Percentiles rank a stretch among this genome's conserved stretches.
Evolutionary conservation across 2,329 filamentous ascomycete genomes (phyloP).

Genomic region (Alternaria longipes): DNA sequence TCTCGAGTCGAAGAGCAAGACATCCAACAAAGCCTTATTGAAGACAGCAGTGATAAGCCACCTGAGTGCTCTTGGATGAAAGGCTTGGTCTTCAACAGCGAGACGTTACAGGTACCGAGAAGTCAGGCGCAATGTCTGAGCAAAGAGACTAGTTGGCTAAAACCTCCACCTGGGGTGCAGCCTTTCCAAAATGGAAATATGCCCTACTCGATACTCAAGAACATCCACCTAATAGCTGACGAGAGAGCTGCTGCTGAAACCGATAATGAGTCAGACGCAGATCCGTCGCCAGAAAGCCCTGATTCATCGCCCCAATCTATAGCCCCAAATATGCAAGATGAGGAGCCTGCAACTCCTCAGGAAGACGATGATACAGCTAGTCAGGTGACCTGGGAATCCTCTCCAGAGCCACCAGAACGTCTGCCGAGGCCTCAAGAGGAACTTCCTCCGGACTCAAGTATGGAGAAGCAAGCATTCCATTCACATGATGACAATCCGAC

Average conservation of each 20-base stretch:
- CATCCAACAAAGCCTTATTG: not conserved
- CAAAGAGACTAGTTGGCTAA: constrained; percentile 49
- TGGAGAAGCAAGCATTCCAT: constrained; percentile 12
- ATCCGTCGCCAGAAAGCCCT: constrained; percentile 21
- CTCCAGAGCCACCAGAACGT: constrained; percentile 28
- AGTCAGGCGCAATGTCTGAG: constrained; percentile 63
- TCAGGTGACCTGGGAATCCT: constrained; percentile 30
- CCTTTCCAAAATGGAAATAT: constrained; percentile 52
- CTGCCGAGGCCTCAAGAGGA: constrained; percentile 8
- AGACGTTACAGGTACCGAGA: constrained; percentile 47
- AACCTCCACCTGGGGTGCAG: constrained; percentile 43
- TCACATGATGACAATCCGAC: constrained; percentile 16
- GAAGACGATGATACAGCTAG: constrained; percentile 9
- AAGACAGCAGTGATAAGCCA: not conserved
- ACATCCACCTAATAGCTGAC: constrained; percentile 27
- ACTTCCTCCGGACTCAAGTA: constrained; percentile 46
- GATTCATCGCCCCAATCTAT: constrained; percentile 18
- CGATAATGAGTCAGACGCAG: constrained; percentile 20
- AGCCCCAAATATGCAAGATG: constrained; percentile 14
- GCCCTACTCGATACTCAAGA: constrained; percentile 46
- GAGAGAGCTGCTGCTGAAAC: constrained; percentile 26
- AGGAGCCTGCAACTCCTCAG: constrained; percentile 17
- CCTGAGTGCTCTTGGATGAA: constrained; percentile 37
- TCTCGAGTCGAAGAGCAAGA: not conserved
- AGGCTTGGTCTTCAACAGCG: constrained; percentile 31